Evolutionary conservation across 768 basidiomycete species (phyloP).

Genomic region (Obba rivulosa): DNA sequence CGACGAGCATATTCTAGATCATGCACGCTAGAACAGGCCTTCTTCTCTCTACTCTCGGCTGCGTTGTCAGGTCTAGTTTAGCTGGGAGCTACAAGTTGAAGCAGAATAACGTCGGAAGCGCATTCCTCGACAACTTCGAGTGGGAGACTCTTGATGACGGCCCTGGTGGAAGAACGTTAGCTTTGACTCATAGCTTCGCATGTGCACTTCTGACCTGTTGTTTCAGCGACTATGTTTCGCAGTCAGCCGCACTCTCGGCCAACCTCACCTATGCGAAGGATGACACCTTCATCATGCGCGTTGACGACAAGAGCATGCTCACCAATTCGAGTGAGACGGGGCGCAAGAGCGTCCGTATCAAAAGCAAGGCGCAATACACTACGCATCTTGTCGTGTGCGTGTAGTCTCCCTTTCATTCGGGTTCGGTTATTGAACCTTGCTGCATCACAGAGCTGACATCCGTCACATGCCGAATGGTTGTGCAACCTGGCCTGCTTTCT

Average conservation of each 20-base stretch:
- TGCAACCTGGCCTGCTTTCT: slow-evolving; percentile 44
- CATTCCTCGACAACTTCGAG: slow-evolving; percentile 43
- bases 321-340: slow-evolving; percentile 36
- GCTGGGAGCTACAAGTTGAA: slow-evolving; percentile 1
- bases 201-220: not conserved
- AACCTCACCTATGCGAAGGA: slow-evolving; percentile 51
- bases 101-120: slow-evolving; percentile 4
- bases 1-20: too few relatives aligned
- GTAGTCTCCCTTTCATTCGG: not conserved
- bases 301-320: slow-evolving; percentile 32
- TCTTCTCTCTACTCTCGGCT: not conserved
- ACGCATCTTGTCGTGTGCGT: slow-evolving; percentile 48
- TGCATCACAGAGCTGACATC: slow-evolving; percentile 29
- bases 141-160: slow-evolving; percentile 46
- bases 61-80: not conserved
- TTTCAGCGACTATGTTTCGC: slow-evolving; percentile 33
- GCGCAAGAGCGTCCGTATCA: slow-evolving; percentile 47
- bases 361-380: slow-evolving; percentile 41
- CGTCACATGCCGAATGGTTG: slow-evolving; percentile 48
- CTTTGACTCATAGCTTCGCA: not conserved
- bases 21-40: too few relatives aligned
- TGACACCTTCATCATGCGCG: slow-evolving; percentile 45
- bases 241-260: slow-evolving; percentile 37
- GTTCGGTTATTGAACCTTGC: slow-evolving; percentile 18
- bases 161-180: slow-evolving; percentile 61